These are phyloP conservation scores for Osmanthus fragrans DNA, from an alignment of 257 asterid species.

Conservation along the genomic window DNA sequence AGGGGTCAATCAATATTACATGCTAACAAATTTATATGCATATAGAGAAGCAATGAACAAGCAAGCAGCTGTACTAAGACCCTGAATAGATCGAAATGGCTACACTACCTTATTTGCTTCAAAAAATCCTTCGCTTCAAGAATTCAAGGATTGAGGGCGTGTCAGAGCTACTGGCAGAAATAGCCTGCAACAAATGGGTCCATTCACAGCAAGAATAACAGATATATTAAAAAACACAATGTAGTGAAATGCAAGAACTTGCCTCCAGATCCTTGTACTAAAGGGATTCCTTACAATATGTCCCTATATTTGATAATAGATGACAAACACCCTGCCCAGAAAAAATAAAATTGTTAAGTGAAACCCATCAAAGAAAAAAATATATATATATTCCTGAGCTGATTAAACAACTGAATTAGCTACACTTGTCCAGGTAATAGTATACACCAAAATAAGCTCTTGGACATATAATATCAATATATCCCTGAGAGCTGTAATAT, in stretches of 20 bases:
- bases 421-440: not conserved
- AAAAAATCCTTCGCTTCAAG: conserved; percentile 81
- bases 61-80: not conserved
- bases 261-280: conserved; percentile 97
- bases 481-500: not conserved
- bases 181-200: conserved; percentile 59
- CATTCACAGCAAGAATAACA: conserved; percentile 28
- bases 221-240: conserved; percentile 18
- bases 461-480: not conserved
- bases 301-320: conserved; percentile 68
- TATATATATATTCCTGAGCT: not conserved
- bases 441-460: not conserved
- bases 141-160: conserved; percentile 73
- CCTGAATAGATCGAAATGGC: conserved; percentile 10
- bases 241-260: conserved; percentile 34
- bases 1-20: conserved; percentile 10
- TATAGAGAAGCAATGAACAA: not conserved
- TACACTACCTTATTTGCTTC: conserved; percentile 81
- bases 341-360: conserved; percentile 20
- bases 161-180: conserved; percentile 93
- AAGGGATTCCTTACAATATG: conserved; percentile 67
- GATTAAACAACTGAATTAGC: not conserved
- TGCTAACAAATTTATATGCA: conserved; percentile 4
- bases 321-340: conserved; percentile 79
- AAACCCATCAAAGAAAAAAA: conserved; percentile 10